Evolutionary conservation across 1,284 basidiomycete species (phyloP).

Genomic region (Rhodotorula glutinis): DNA sequence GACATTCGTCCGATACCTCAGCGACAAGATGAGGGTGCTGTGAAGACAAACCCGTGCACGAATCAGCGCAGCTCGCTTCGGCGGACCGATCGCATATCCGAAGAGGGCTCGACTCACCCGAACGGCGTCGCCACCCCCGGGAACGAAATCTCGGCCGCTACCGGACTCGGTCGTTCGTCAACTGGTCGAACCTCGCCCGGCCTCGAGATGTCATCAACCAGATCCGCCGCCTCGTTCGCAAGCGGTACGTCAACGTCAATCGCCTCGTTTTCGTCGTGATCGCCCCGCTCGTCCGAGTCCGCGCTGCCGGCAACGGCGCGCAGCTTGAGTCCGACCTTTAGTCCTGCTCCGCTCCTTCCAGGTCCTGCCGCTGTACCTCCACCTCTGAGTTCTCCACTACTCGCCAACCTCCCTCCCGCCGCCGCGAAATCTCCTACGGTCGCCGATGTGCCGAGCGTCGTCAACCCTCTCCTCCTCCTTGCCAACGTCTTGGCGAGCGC

Average conservation of each 20-base stretch:
- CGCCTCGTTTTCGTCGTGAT: neutral
- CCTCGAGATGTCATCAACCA: too few relatives aligned
- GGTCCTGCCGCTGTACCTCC: neutral
- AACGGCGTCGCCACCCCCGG: slow-evolving; percentile 40
- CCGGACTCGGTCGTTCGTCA: neutral
- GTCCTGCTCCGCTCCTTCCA: slow-evolving; percentile 30
- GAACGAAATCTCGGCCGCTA: slow-evolving; percentile 34
- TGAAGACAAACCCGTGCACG: neutral
- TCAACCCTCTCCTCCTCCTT: neutral
- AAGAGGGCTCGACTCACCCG: slow-evolving; percentile 30
- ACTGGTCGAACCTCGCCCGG: neutral
- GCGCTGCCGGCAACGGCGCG: neutral
- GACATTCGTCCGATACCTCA: slow-evolving; percentile 40
- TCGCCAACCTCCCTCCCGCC: neutral
- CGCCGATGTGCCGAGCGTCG: neutral
- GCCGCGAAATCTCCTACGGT: slow-evolving; percentile 21
- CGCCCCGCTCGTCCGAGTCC: neutral
- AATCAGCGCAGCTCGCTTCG: too few relatives aligned
- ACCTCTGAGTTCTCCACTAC: neutral
- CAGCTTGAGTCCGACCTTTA: neutral
- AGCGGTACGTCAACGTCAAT: slow-evolving; percentile 26
- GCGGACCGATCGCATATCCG: too few relatives aligned
- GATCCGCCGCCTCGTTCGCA: neutral
- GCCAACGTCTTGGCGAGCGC: slow-evolving; percentile 40
- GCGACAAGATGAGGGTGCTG: slow-evolving; percentile 34